Conservation (phyloP, 2,329 filamentous ascomycete species). For the Beauveria pseudobassiana region DNA sequence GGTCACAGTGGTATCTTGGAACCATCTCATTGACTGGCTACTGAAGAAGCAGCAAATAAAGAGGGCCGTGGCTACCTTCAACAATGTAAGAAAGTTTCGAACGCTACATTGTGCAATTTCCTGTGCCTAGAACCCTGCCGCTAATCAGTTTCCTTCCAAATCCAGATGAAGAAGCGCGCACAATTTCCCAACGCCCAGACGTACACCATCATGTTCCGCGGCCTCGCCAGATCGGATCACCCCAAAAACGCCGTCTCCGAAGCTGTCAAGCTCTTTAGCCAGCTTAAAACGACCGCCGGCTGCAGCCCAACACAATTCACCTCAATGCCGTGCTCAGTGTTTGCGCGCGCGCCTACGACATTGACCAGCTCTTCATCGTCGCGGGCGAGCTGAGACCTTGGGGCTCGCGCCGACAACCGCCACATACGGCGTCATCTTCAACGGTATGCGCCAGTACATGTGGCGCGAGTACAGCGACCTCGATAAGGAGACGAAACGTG, state of each 20-base stretch:
- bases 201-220: conserved; percentile 75
- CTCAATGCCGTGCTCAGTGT: conserved; percentile 83
- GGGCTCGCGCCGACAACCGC: conserved; percentile 53
- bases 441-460: conserved; percentile 52
- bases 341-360: conserved; percentile 64
- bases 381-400: conserved; percentile 60
- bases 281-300: conserved; percentile 57
- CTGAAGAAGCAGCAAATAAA: conserved; percentile 54
- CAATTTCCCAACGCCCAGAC: conserved; percentile 76
- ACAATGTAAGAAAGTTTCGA: conserved; percentile 54
- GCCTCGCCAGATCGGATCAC: conserved; percentile 56
- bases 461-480: conserved; percentile 20
- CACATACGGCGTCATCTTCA: conserved; percentile 80
- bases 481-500: conserved; percentile 23
- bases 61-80: conserved; percentile 72
- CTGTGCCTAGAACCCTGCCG: not conserved
- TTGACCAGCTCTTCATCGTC: conserved; percentile 75
- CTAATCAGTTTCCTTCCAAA: not conserved
- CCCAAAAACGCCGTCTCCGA: conserved; percentile 54
- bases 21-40: conserved; percentile 68
- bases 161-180: conserved; percentile 86
- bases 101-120: no score
- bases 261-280: conserved; percentile 69
- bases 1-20: conserved; percentile 74
- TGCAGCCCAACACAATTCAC: conserved; percentile 72